These are phyloP conservation scores for Mollisia scopiformis DNA, from an alignment of 2,329 filamentous ascomycete genomes.

Conservation along the genomic window DNA sequence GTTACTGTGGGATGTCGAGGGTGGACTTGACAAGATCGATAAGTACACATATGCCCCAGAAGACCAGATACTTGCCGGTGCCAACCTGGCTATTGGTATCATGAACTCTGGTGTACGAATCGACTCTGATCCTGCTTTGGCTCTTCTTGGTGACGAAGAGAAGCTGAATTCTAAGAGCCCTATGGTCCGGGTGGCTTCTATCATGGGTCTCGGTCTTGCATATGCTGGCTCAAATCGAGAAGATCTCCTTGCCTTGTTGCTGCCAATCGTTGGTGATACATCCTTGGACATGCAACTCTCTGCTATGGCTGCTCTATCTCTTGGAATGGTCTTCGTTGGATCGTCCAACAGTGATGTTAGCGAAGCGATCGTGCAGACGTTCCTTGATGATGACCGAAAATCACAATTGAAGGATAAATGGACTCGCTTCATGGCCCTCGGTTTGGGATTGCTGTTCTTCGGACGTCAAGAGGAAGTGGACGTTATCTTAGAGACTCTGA, in stretches of 20 bases:
- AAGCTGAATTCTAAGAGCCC: slow-evolving; percentile 80
- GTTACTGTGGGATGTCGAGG: slow-evolving; percentile 91
- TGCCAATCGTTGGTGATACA: slow-evolving; percentile 86
- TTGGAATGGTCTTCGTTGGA: slow-evolving; percentile 90
- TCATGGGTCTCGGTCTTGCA: slow-evolving; percentile 94
- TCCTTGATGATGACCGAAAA: slow-evolving; percentile 91
- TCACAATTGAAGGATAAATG: slow-evolving; percentile 96
- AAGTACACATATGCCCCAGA: slow-evolving; percentile 88
- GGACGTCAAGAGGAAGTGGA: slow-evolving; percentile 98
- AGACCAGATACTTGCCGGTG: slow-evolving; percentile 85
- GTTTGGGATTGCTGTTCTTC: slow-evolving; percentile 91
- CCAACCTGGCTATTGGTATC: slow-evolving; percentile 90
- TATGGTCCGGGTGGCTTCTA: slow-evolving; percentile 77
- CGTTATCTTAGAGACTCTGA: slow-evolving; percentile 93
- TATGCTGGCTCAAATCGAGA: slow-evolving; percentile 95
- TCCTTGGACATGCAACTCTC: slow-evolving; percentile 91
- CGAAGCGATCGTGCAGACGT: slow-evolving; percentile 87
- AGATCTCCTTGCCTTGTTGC: slow-evolving; percentile 79
- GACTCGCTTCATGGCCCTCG: slow-evolving; percentile 95
- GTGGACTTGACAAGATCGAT: slow-evolving; percentile 90
- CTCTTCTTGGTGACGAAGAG: slow-evolving; percentile 78
- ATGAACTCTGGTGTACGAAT: slow-evolving; percentile 90
- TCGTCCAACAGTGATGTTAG: slow-evolving; percentile 90
- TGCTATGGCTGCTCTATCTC: slow-evolving; percentile 90
- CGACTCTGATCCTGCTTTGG: slow-evolving; percentile 88